Evolutionary conservation across 1,139 yeast species (phyloP), one percentile per base, ranked within the genome.

Genomic region (Candida tropicalis): DNA sequence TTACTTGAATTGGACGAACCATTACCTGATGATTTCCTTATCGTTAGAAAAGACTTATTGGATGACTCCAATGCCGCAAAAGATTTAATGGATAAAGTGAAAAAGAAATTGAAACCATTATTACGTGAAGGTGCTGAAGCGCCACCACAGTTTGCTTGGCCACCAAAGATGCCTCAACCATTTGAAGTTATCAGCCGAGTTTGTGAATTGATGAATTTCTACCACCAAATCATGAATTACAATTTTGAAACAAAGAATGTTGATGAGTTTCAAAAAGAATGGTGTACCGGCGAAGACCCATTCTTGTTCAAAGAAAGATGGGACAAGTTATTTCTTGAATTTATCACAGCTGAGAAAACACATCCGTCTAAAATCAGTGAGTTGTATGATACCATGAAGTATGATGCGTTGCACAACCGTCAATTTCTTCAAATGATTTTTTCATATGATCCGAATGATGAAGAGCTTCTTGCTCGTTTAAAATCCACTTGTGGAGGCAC

Each of bases 91-190:
- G 99, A 95, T 60, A 88, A 90, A 59, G 99, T 95, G 31, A 95
- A 95, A 65, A 95, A 93, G 80, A 90, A 91, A 71, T 75, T 95
- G 59, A 95, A 95, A 64, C 98, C 98, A 0, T 73, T 95, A 58
- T 71, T 95, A 42, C 81, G 99, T 64, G 93, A 91, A 64, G 99
- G 99, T 2, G 88, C 91, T 45, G 96, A 90, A 56, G 97, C 98
- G 0, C 99, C 99, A n/a, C 90, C 96, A 1, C 97, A 93, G 59
- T 95, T 95, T 64, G 88, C 99, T 0, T 95, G 99, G 99, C 99
- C 99, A 2, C 89, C 95, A 12, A 89, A 90, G 58, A 90, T 93
- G 87, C 99, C 99, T 0, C 95, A 93, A 60, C 99, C 99, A 1
- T 91, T 89, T 63, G 81, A 84, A 40, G 99, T 95, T 9, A 86